Evolutionary conservation across 2,329 filamentous ascomycete genomes (phyloP).

Genomic region (Monilinia laxa): DNA sequence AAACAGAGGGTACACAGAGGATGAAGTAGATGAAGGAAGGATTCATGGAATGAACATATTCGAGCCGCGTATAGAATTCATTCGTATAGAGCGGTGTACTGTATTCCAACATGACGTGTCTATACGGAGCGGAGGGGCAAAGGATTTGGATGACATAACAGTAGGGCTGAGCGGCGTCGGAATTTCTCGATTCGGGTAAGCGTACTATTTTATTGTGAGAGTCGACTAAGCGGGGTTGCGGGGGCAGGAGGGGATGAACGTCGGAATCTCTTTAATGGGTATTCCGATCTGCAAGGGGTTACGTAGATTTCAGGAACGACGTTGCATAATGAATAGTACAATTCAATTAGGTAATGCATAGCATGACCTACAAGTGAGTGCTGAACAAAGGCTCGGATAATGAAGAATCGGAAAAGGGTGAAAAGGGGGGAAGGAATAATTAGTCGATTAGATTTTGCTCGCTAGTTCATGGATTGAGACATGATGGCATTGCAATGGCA

Average conservation of each 20-base stretch:
- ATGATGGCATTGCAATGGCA: too few relatives aligned
- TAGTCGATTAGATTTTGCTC: too few relatives aligned
- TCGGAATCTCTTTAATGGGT: too few relatives aligned
- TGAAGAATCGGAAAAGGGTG: too few relatives aligned
- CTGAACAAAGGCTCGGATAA: too few relatives aligned
- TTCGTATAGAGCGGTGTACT: background rate
- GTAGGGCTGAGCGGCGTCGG: conserved; percentile 3
- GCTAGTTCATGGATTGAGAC: too few relatives aligned
- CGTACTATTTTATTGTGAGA: background rate
- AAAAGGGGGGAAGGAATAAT: too few relatives aligned
- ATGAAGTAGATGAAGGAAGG: background rate
- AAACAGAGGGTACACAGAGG: too few relatives aligned
- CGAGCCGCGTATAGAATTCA: background rate
- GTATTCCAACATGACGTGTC: background rate
- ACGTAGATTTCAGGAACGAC: too few relatives aligned
- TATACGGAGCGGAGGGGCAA: background rate
- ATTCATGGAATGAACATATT: background rate
- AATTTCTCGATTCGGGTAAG: background rate
- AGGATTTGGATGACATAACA: background rate
- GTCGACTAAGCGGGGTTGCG: background rate
- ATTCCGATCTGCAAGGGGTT: background rate
- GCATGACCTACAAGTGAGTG: too few relatives aligned
- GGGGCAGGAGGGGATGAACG: background rate
- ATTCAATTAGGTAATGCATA: too few relatives aligned
- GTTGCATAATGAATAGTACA: too few relatives aligned